Evolutionary conservation across 257 asterid species (phyloP), one percentile per base, ranked within the genome.

Genomic region (Coffea eugenioides): DNA sequence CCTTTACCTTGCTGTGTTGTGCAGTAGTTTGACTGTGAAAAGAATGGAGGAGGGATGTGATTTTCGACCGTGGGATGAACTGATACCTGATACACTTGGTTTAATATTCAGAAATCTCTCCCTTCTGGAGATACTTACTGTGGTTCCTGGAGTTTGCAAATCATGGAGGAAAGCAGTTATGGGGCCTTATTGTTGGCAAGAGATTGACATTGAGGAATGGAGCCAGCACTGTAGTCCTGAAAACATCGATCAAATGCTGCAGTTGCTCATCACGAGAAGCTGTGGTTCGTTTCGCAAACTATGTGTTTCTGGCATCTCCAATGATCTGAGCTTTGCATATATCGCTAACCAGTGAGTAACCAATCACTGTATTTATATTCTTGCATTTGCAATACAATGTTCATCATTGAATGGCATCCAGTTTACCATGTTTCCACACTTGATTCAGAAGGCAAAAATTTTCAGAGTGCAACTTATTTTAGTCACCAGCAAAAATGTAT

Each of bases 161-260:
- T 95, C 99, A 41, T 95, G 98, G 99, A 83, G 80, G 18, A 90
- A 81, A 81, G 97, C 91, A 18, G 95, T 89, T 14, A 82, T 3
- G 56, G 97, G 97, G 18, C 97, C 97, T 45, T 93, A 90, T 79
- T 95, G 98, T 82, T 95, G 97, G 98, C 97, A 91, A 85, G 97
- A 92, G 86, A 95, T 95, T 25, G 97, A 95, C 71, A 88, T 95
- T 45, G 98, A 91, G 78, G 97, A 93, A 69, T 95, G 99, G 99
- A 91, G 99, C 86, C 81, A 80, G 39, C 81, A 77, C 56, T 52
- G 68, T 73, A 79, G 86, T 77, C 91, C 94, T 1, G 87, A 87
- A 66, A 51, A 71, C 7, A 85, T 91, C 6, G 95, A 93, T 46
- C 85, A 81, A 39, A 88, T 95, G 98, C 89, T 91, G 75, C 91